Conservation (phyloP, 2,329 filamentous ascomycete species). For the Colletotrichum tropicale region DNA sequence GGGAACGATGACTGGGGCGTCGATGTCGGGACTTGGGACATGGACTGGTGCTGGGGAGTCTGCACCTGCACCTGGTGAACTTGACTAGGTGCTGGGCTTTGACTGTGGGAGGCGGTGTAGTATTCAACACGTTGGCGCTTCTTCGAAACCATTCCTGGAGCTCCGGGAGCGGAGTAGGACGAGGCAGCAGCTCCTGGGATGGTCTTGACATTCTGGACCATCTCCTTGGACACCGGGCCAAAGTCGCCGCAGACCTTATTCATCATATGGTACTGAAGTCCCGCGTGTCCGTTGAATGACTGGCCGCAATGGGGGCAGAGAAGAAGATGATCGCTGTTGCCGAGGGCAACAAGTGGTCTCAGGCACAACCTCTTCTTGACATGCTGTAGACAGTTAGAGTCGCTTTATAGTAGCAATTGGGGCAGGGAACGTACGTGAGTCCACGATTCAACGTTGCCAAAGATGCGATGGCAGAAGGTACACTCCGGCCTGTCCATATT, state of each 20-base stretch:
- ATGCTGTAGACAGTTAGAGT: slow-evolving; percentile 30
- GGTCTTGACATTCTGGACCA: neutral
- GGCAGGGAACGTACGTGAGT: slow-evolving; percentile 11
- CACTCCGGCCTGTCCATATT: neutral
- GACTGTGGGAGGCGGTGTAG: neutral
- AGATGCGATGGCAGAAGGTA: slow-evolving; percentile 21
- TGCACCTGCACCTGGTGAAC: neutral
- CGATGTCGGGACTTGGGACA: neutral
- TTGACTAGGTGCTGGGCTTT: neutral
- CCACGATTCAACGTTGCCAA: neutral
- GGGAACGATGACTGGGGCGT: neutral
- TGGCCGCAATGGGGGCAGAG: slow-evolving; percentile 51
- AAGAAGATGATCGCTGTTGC: slow-evolving; percentile 20
- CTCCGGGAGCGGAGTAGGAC: neutral
- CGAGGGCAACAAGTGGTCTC: slow-evolving; percentile 12
- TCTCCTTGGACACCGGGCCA: slow-evolving; percentile 6
- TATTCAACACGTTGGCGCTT: neutral
- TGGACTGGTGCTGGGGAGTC: neutral
- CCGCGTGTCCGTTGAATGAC: slow-evolving; percentile 45
- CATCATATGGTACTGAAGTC: slow-evolving; percentile 48
- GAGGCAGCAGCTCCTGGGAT: neutral
- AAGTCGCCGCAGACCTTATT: slow-evolving; percentile 53
- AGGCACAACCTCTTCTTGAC: slow-evolving; percentile 37
- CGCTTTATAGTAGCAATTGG: too few relatives aligned
- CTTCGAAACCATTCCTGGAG: neutral